Conservation (phyloP, 1,139 yeast species). For the Saccharomyces hybrid region DNA sequence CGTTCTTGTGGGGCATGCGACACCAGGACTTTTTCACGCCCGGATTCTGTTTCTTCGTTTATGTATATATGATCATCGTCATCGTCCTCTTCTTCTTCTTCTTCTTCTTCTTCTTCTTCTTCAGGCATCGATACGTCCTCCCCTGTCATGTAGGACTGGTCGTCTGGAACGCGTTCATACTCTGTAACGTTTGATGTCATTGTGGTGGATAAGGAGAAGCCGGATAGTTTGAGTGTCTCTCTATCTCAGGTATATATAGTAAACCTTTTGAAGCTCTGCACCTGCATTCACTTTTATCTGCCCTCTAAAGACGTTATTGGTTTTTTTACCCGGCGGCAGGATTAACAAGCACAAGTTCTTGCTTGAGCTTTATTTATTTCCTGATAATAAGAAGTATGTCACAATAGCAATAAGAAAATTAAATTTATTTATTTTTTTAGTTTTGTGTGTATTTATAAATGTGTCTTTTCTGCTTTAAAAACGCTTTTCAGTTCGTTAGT, state of each 20-base stretch:
- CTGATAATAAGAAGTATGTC: no score
- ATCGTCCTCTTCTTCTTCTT: constrained; percentile 20
- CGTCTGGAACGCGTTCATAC: not conserved
- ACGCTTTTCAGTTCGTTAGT: not conserved
- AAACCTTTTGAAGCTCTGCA: not conserved
- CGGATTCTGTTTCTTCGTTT: constrained; percentile 31
- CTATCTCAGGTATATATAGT: not conserved
- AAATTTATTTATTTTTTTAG: no score
- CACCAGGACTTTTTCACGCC: constrained; percentile 23
- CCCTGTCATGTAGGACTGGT: not conserved
- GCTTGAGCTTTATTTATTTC: no score
- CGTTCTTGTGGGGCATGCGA: constrained; percentile 47
- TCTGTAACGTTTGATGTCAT: not conserved
- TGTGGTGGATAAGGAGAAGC: not conserved
- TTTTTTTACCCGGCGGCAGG: no score
- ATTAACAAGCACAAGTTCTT: no score
- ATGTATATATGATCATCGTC: constrained; percentile 26
- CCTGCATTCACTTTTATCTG: not conserved
- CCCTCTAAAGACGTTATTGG: not conserved
- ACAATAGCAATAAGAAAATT: no score
- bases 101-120: constrained; percentile 9
- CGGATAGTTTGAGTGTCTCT: not conserved
- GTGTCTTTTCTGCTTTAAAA: not conserved
- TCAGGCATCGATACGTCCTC: not conserved
- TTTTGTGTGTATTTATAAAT: not conserved